Base-by-base conservation (phyloP, 2,329 filamentous ascomycete genomes). In the Xylariaceae sp. region DNA sequence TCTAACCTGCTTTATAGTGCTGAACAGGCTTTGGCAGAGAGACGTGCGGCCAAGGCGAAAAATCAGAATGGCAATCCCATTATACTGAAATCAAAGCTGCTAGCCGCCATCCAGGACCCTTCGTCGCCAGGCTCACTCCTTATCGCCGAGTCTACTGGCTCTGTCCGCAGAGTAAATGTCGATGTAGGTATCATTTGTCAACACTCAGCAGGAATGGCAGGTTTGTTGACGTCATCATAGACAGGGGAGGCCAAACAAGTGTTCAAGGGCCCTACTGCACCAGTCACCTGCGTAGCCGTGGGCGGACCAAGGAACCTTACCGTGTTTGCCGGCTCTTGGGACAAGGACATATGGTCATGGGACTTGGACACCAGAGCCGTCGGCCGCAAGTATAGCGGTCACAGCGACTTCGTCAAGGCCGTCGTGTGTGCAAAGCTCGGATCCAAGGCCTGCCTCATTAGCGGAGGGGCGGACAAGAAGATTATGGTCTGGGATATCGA, bases 281-380 rank as follows among this genome's bases (percentile, higher is more conserved):
- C 92, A 1, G 70, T 95, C 8, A 90, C 87, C 8, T 85, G 83
- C 50, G 64, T 94, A 18, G 78, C 84, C 12, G 69, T 87, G 24
- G 81, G 76, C 31, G 74, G 78, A 11, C 60, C 68, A 3, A 66
- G 66, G 17, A 70, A 69, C 43, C 63, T 61, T 35, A 83, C 73
- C 1, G 58, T 96, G 9, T 96, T 88, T 61, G 88, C 88, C 16
- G 90, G 89, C 23, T 92, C 83, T 43, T 98, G 92, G 92, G 90
- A 98, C 65, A 95, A 94, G 66, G 74, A 78, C 14, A 75, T 97
- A 41, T 95, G 88, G 81, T 85, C 83, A 21, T 96, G 88, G 85
- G 73, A 85, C 53, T 66, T 83, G 21, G 66, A 71, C 13, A 77
- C 77, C 3, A 70, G 68, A 30, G 60, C 68, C 19, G 64, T 68